Evolutionary conservation across 345 rosid genomes (phyloP).

Genomic region (Hibiscus trionum): DNA sequence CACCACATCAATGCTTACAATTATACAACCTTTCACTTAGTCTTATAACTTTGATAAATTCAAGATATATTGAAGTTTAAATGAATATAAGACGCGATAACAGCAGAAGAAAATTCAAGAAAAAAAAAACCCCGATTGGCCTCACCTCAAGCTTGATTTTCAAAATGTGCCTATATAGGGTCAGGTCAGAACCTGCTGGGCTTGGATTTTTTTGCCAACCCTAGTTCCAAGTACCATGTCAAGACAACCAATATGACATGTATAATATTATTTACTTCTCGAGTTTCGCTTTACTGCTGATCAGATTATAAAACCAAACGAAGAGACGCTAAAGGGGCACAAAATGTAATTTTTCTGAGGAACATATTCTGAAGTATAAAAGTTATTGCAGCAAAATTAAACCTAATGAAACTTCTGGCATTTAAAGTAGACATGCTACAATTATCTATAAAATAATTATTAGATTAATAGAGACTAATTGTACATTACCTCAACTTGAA

Average conservation of each 20-base stretch:
- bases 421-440: background rate
- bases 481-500: slow-evolving; percentile 61
- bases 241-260: background rate
- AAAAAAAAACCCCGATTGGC: too few species aligned
- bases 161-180: too few species aligned
- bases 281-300: background rate
- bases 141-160: too few species aligned
- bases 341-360: background rate
- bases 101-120: too few species aligned
- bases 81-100: too few species aligned
- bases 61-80: too few species aligned
- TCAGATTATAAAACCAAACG: background rate
- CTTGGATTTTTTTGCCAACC: too few species aligned
- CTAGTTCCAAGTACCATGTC: too few species aligned
- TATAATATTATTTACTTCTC: background rate
- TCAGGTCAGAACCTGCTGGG: too few species aligned
- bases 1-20: too few species aligned
- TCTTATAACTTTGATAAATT: too few species aligned
- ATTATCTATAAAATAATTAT: background rate
- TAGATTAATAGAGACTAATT: background rate
- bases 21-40: too few species aligned
- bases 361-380: slow-evolving; percentile 1
- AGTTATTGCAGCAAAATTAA: slow-evolving; percentile 5
- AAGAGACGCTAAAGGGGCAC: background rate
- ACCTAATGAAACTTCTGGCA: background rate